phyloP scores from a whole-genome alignment of 768 basidiomycete genomes.

The Suillus weaverae region DNA sequence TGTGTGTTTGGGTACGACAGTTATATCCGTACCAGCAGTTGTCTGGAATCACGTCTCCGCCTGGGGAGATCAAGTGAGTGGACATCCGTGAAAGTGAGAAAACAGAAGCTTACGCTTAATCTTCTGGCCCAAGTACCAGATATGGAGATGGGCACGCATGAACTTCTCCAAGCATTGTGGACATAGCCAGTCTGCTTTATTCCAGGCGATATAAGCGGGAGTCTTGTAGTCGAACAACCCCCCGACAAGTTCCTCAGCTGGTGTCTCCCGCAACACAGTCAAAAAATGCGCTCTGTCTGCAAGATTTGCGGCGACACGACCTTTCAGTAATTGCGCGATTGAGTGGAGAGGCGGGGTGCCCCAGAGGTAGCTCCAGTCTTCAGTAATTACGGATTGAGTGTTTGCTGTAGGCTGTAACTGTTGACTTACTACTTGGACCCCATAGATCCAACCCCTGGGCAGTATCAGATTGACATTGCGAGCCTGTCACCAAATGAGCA shows the following conservation, averaged over 20 bases:
- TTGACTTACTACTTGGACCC: conserved; percentile 29
- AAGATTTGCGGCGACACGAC: conserved; percentile 9
- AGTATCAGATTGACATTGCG: conserved; percentile 15
- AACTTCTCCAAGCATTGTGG: conserved; percentile 28
- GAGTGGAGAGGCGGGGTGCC: conserved; percentile 1
- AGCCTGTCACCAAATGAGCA: conserved; percentile 11
- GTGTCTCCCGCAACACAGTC: conserved; percentile 7
- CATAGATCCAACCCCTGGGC: conserved; percentile 19
- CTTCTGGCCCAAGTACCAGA: conserved; percentile 28
- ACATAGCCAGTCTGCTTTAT: conserved; percentile 34
- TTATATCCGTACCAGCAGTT: conserved; percentile 37
- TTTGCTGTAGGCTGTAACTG: neutral
- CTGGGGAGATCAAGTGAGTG: neutral
- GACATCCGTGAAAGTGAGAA: neutral
- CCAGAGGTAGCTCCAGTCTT: conserved; percentile 22
- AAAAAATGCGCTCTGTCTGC: conserved; percentile 9
- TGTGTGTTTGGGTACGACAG: conserved; percentile 30
- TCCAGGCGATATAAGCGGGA: conserved; percentile 26
- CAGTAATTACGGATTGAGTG: neutral
- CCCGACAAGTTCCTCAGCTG: conserved; percentile 14
- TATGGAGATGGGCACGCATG: conserved; percentile 25
- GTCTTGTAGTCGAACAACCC: conserved; percentile 22
- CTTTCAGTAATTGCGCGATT: conserved; percentile 10
- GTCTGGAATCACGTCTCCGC: conserved; percentile 13
- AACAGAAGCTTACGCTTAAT: conserved; percentile 17